phyloP scores from a whole-genome alignment of 208 protist genomes.

The Blastocrithidia nonstop region DNA sequence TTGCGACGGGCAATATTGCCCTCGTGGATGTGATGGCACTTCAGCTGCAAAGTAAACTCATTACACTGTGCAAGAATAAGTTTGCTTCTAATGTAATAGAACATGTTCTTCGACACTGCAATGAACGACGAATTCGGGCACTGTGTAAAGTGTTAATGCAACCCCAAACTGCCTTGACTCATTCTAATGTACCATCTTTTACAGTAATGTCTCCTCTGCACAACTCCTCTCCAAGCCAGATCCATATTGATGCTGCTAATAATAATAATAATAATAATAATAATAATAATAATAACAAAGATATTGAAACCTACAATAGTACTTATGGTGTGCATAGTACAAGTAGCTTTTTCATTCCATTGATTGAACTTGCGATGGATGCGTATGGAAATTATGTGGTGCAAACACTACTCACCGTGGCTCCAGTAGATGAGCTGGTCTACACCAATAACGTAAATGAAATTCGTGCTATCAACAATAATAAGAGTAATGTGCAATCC shows the following conservation, averaged over 20 bases:
- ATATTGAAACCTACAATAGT: not conserved
- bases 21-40: slow-evolving; percentile 29
- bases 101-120: slow-evolving; percentile 77
- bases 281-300: too few species aligned
- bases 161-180: not conserved
- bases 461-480: not conserved
- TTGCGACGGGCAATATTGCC: slow-evolving; percentile 18
- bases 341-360: slow-evolving; percentile 20
- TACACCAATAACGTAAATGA: not conserved
- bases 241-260: slow-evolving; percentile 4
- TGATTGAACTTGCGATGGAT: slow-evolving; percentile 82
- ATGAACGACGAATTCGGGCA: slow-evolving; percentile 16
- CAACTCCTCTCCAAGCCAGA: not conserved
- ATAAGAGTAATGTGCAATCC: not conserved
- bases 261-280: not conserved
- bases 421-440: slow-evolving; percentile 45
- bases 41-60: slow-evolving; percentile 11
- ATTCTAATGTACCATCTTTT: too few species aligned
- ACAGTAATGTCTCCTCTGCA: too few species aligned
- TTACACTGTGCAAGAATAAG: slow-evolving; percentile 85
- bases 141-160: slow-evolving; percentile 31
- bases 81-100: slow-evolving; percentile 96
- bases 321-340: too few species aligned
- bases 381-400: slow-evolving; percentile 95
- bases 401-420: slow-evolving; percentile 85